Percentiles rank a stretch among this genome's conserved stretches.
These are phyloP conservation scores for Dryas octopetala DNA, from an alignment of 306 rosid genomes.

Conservation along the genomic window DNA sequence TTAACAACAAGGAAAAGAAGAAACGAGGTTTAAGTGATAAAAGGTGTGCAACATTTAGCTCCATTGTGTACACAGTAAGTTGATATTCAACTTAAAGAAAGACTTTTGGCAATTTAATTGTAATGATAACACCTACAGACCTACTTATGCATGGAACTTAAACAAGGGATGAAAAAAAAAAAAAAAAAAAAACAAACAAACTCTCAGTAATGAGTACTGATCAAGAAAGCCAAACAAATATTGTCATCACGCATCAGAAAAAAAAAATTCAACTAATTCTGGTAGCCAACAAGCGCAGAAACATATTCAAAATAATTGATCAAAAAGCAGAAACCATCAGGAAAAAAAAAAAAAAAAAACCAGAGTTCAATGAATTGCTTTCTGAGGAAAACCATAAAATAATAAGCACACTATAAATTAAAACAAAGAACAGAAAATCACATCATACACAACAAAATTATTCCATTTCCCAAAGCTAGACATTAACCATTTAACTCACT, in stretches of 20 bases:
- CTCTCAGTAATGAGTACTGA: neutral
- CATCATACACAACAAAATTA: neutral
- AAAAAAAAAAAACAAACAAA: neutral
- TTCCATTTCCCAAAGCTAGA: neutral
- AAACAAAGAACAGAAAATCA: neutral
- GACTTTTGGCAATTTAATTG: neutral
- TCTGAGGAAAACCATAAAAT: neutral
- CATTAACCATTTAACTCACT: neutral
- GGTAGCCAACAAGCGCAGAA: neutral
- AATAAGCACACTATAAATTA: neutral
- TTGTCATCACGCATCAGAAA: neutral
- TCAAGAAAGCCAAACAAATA: neutral
- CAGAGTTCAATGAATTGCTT: neutral
- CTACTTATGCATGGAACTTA: neutral
- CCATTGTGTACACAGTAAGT: neutral
- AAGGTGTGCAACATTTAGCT: neutral
- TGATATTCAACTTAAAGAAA: neutral
- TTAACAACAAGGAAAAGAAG: neutral
- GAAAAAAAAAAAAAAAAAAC: neutral
- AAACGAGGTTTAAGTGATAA: neutral
- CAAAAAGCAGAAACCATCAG: neutral
- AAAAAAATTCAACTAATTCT: neutral
- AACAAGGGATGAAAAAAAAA: fast-evolving
- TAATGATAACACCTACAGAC: neutral
- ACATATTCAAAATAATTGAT: neutral